Base-by-base conservation (phyloP, 805 yeast species). In the Cyberlindnera lachancei region DNA sequence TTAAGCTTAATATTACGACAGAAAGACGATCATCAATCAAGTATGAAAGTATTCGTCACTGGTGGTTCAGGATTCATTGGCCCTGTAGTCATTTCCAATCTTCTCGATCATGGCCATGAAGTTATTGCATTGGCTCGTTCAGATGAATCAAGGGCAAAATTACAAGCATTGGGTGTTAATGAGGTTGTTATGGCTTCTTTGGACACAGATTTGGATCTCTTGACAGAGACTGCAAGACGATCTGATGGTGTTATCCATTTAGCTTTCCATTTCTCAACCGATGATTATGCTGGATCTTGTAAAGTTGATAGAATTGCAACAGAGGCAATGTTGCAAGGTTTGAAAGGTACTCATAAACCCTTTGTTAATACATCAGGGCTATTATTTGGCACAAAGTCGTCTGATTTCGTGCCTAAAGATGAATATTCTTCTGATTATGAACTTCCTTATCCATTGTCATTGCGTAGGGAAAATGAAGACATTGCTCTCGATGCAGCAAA, bases 11-110 rank as follows among this genome's bases (percentile, higher is more conserved):
- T n/a, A n/a, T n/a, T n/a, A n/a, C n/a, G n/a, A n/a, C n/a, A n/a
- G n/a, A n/a, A n/a, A n/a, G n/a, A n/a, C n/a, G n/a, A n/a, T n/a
- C n/a, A n/a, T n/a, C n/a, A n/a, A n/a, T n/a, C n/a, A n/a, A n/a
- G n/a, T n/a, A 31, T 19, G 53, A 57, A 52, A 34, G 45, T 48
- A 6, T 56, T 59, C 41, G 49, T 60, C 25, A 58, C 64, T 13
- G 63, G 65, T 21, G 64, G 44, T 20, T 38, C 59, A 10, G 63
- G 65, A 0, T 59, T 46, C 32, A 41, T 59, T 23, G 66, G 65
- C 2, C 21, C 46, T 0, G 33, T 31, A 1, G 45, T 53, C 14
- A 34, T 48, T 14, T 27, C 45, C 18, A 46, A 42, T 16, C 34
- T 58, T 12, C 19, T 48, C 11, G 29, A 33, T 2, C 26, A 36